Evolutionary conservation across 2,329 filamentous ascomycete species (phyloP), one percentile per base, ranked within the genome.

Genomic region (Dactylonectria estremocensis): DNA sequence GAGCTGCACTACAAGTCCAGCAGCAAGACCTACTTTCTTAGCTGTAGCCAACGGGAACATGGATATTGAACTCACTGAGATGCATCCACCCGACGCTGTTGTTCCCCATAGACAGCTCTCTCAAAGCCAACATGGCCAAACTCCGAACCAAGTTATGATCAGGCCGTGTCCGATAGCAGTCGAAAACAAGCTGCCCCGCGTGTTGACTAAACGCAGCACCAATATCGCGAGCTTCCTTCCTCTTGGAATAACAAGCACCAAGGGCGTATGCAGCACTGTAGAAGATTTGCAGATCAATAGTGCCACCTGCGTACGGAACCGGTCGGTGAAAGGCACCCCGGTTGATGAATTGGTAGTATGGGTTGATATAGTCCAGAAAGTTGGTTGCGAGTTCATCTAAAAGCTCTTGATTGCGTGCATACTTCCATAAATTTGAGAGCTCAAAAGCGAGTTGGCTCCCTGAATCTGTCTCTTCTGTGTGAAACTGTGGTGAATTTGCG

Each of bases 41-140:
- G 40, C 14, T 0, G 40, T 8, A 8, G 8, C n/a, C n/a, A 2
- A 5, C 1, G n/a, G n/a, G n/a, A 8, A 2, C 5, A 43, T 8
- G 16, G 35, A n/a, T 43, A n/a, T 18, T 2, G n/a, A 14, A 43
- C 24, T 28, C n/a, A 43, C 40, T 43, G 0, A 43, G 40, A 43
- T 43, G 40, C 40, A 43, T 43, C 40, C 40, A 43, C 14, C 40
- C 40, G 16, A 43, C 40, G 40, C n/a, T 43, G 40, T 43, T 43
- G 40, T 43, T 43, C 40, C 40, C 40, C n/a, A 43, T 43, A 3
- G 40, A 43, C 40, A 43, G 16, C 40, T 43, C 40, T n/a, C 40
- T 18, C 14, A 43, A n/a, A 43, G 40, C 40, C 40, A 43, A 14
- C 40, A 43, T 43, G 40, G 40, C n/a, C 40, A 43, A n/a, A 7